Conservation (phyloP, 345 rosid species). For the Xanthoceras sorbifolium region DNA sequence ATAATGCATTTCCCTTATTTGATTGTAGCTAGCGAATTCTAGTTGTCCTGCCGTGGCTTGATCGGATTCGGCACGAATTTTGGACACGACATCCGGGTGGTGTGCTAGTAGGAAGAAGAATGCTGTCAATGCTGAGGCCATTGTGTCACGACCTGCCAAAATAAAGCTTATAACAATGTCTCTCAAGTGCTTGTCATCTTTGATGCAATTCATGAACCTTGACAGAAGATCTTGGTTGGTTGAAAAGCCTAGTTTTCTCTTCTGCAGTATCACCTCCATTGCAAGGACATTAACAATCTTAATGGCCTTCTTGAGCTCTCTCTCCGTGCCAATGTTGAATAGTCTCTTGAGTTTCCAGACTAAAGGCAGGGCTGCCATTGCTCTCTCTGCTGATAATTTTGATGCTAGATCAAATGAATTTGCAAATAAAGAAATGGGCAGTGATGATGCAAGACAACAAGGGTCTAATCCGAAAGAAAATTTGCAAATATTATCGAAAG, state of each 20-base stretch:
- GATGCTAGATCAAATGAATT: constrained; percentile 63
- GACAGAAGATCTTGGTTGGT: constrained; percentile 55
- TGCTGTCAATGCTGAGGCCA: constrained; percentile 50
- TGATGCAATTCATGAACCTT: constrained; percentile 50
- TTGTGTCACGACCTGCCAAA: constrained; percentile 64
- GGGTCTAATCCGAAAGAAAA: constrained; percentile 77
- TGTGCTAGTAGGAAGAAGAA: constrained; percentile 51
- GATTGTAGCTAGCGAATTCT: constrained; percentile 33
- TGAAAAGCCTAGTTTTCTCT: constrained; percentile 36
- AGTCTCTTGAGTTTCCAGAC: constrained; percentile 58
- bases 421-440: constrained; percentile 45
- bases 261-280: constrained; percentile 40
- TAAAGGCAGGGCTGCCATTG: constrained; percentile 44
- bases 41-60: constrained; percentile 13
- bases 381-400: constrained; percentile 48
- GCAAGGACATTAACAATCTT: constrained; percentile 46
- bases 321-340: constrained; percentile 58
- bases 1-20: constrained; percentile 45
- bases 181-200: constrained; percentile 42
- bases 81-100: constrained; percentile 42
- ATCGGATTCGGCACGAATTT: constrained; percentile 33
- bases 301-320: constrained; percentile 47
- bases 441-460: constrained; percentile 44
- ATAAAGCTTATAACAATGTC: constrained; percentile 55
- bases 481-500: constrained; percentile 68